These are phyloP conservation scores for Dispira parvispora DNA, from an alignment of 192 early-diverging fungal genomes.

Conservation along the genomic window DNA sequence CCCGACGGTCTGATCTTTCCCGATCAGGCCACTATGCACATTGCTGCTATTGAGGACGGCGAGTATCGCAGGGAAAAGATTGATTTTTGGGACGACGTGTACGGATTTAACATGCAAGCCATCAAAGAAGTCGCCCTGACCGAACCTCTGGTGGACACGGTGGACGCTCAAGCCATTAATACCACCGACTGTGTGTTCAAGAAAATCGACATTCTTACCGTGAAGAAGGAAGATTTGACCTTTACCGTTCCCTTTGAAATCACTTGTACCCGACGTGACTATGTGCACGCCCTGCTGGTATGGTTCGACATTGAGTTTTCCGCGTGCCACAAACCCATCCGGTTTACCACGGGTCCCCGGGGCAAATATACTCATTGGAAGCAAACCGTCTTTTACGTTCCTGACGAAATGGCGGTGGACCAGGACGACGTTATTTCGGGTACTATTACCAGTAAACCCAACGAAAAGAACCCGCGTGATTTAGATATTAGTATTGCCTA, in stretches of 20 bases:
- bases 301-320: conserved; percentile 98
- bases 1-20: conserved; percentile 85
- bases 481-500: conserved; percentile 76
- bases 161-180: conserved; percentile 70
- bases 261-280: conserved; percentile 59
- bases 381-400: conserved; percentile 95
- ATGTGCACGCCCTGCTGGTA: conserved; percentile 78
- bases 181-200: conserved; percentile 63
- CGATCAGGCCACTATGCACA: conserved; percentile 69
- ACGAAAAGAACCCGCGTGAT: conserved; percentile 80
- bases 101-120: conserved; percentile 92
- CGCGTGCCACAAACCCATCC: conserved; percentile 73
- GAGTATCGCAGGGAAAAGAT: conserved; percentile 88
- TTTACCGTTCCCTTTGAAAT: conserved; percentile 77
- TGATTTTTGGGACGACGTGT: conserved; percentile 86
- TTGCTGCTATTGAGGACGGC: conserved; percentile 86
- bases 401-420: conserved; percentile 50
- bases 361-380: conserved; percentile 98
- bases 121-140: conserved; percentile 75
- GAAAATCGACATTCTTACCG: conserved; percentile 43
- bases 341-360: conserved; percentile 67
- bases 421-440: conserved; percentile 57
- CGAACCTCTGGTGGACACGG: conserved; percentile 92
- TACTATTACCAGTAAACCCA: conserved; percentile 46
- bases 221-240: conserved; percentile 70